Conservation (phyloP, 2,329 filamentous ascomycete species). For the Decorospora gaudefroyi region DNA sequence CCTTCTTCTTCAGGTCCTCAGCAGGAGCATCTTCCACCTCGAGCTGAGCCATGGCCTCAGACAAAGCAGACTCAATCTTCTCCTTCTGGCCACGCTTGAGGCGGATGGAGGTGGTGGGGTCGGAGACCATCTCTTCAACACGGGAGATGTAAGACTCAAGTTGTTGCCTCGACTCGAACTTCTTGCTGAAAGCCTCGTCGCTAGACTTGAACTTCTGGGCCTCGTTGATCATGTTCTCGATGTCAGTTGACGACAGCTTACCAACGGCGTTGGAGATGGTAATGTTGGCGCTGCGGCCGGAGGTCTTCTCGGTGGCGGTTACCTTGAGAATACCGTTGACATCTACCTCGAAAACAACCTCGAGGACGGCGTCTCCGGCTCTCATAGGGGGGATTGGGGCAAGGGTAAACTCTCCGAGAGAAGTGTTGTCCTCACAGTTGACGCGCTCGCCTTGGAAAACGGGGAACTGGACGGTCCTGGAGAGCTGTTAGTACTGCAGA, state of each 20-base stretch:
- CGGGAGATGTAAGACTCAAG: slow-evolving; percentile 98
- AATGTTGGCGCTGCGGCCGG: slow-evolving; percentile 97
- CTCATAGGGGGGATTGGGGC: slow-evolving; percentile 84
- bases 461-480: slow-evolving; percentile 80
- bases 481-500: no score
- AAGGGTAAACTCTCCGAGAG: slow-evolving; percentile 94
- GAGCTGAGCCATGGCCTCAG: slow-evolving; percentile 95
- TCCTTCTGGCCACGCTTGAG: slow-evolving; percentile 99
- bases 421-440: slow-evolving; percentile 98
- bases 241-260: slow-evolving; percentile 92
- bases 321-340: slow-evolving; percentile 99
- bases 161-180: slow-evolving; percentile 98
- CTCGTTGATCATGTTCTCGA: slow-evolving; percentile 97
- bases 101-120: slow-evolving; percentile 94
- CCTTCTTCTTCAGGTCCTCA: slow-evolving; percentile 99
- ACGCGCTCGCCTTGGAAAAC: slow-evolving; percentile 96
- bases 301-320: slow-evolving; percentile 98
- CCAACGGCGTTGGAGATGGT: slow-evolving; percentile 99
- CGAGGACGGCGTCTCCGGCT: slow-evolving; percentile 93
- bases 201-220: slow-evolving; percentile 98
- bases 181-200: slow-evolving; percentile 99
- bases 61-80: slow-evolving; percentile 97
- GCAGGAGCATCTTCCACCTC: slow-evolving; percentile 90
- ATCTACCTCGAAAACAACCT: slow-evolving; percentile 98
- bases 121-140: slow-evolving; percentile 97